These are phyloP conservation scores for Chiua virens DNA, from an alignment of 768 basidiomycete genomes.

Conservation along the genomic window DNA sequence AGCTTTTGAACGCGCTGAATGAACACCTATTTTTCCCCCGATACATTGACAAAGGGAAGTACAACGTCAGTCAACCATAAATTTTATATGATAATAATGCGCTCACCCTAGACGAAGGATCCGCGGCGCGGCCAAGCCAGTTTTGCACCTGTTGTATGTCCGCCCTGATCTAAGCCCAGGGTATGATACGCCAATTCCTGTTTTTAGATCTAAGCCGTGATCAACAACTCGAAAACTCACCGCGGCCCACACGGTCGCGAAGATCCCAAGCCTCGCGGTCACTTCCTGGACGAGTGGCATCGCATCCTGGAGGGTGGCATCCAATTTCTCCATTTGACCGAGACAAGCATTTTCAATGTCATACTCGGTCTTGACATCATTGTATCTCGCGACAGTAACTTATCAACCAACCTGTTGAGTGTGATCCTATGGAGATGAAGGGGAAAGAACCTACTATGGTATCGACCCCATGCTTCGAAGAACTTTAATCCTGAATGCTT, in stretches of 20 bases:
- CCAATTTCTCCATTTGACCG: constrained; percentile 14
- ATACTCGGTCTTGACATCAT: constrained; percentile 6
- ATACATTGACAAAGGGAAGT: too few species aligned
- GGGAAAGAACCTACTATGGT: constrained; percentile 2
- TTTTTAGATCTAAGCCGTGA: too few species aligned
- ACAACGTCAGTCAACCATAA: too few species aligned
- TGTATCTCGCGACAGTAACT: constrained; percentile 12
- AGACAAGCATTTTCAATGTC: constrained; percentile 13
- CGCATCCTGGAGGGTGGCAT: constrained; percentile 8
- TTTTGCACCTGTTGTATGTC: constrained; percentile 13
- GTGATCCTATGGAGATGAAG: not conserved
- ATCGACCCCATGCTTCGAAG: constrained; percentile 2
- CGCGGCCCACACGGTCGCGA: constrained; percentile 20
- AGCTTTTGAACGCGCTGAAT: constrained; percentile 10
- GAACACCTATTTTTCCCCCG: constrained; percentile 7
- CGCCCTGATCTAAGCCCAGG: constrained; percentile 13
- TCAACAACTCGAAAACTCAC: constrained; percentile 6
- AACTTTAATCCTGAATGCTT: constrained; percentile 4
- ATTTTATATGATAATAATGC: too few species aligned
- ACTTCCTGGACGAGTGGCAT: constrained; percentile 20
- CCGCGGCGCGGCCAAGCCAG: constrained; percentile 6
- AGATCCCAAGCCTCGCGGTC: constrained; percentile 16
- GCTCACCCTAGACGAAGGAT: constrained; percentile 12
- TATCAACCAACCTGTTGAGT: not conserved
- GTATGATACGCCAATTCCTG: not conserved